Evolutionary conservation across 2,329 filamentous ascomycete genomes (phyloP), one percentile per base, ranked within the genome.

Genomic region (Botrytis galanthina): DNA sequence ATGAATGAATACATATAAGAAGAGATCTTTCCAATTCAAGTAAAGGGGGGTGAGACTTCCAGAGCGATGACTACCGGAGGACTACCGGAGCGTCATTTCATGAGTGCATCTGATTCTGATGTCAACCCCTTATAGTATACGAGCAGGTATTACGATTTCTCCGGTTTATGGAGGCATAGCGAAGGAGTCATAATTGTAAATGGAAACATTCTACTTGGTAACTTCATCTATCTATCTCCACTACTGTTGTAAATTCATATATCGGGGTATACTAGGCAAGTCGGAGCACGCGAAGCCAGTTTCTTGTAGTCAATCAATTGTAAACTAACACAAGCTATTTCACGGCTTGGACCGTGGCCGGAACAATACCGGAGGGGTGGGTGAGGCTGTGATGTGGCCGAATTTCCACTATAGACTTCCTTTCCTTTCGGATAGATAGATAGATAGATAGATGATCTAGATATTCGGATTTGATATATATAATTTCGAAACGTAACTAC

Each of bases 361-460:
- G 61, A 29, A 64, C 39, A 46, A 32, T 46, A 46, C 39, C 61
- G 39, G 61, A 64, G 61, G n/a, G 61, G 18, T 57, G 14, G 51
- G 51, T 44, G 61, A 64, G 61, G 61, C 61, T 63, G 61, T 44
- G 61, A 44, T 63, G 37, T 63, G 61, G 37, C 61, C 61, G 39
- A 44, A 44, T 42, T 44, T 44, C 37, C 61, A 63, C 61, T 39
- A 63, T 63, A 39, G 26, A n/a, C n/a, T 29, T 39, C 61, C 60
- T 44, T 63, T 63, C 60, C 51, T 32, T 57, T 57, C 51, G 51
- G 51, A 51, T n/a, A 54, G 51, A 54, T 42, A 62, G 35, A 26
- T 62, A 20, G 48, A 51, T 26, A 51, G 48, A 57, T 29, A 63
- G 37, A n/a, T 63, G 35, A 60, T 26, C 37, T 61, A 61, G 59